Evolutionary conservation across 1,284 basidiomycete species (phyloP), one percentile per base, ranked within the genome.

Genomic region (Apiotrichum sp.): DNA sequence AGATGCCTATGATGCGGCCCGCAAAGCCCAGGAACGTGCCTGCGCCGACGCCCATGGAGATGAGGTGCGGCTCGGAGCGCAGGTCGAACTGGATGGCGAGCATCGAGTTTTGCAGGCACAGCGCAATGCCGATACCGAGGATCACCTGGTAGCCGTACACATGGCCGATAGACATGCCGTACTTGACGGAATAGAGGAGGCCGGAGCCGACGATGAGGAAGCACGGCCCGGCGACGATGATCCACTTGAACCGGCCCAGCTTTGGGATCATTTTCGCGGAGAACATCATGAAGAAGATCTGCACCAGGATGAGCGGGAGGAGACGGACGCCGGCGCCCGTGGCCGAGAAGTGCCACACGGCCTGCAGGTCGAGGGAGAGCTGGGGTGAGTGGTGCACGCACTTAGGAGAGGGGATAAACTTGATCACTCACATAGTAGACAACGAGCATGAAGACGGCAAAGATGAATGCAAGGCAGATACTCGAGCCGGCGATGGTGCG

Each of bases 1-100:
- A 74, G 48, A 77, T 63, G 57, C 71, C 75, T 45, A 74, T 9
- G 52, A 75, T 71, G 9, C 72, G 73, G 7, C 73, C 74, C 2
- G 62, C 63, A 70, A 73, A 61, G 16, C 73, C 73, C 49, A 73
- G 47, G 57, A 72, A 74, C 8, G 68, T 63, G 39, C 57, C 61
- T 4, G 68, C 44, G 49, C 72, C 72, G 5, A 65, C 68, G 47
- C 67, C 71, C 4, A 64, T 57, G 5, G 68, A 62, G 51, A 77
- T 71, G 22, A 73, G 56, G 52, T 63, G 65, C 3, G 75, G 76
- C 46, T 69, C 64, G 5, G 51, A 55, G 47, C 62, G 65, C 46
- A 75, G 60, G 38, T 74, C 72, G 53, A 67, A 69, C 54, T 77
- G 75, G 9, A 72, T 68, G 9, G 67, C 66, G 34, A 76, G 51